Evolutionary conservation across 2,329 filamentous ascomycete genomes (phyloP).

Genomic region (Aspergillus fumigatiaffinis): DNA sequence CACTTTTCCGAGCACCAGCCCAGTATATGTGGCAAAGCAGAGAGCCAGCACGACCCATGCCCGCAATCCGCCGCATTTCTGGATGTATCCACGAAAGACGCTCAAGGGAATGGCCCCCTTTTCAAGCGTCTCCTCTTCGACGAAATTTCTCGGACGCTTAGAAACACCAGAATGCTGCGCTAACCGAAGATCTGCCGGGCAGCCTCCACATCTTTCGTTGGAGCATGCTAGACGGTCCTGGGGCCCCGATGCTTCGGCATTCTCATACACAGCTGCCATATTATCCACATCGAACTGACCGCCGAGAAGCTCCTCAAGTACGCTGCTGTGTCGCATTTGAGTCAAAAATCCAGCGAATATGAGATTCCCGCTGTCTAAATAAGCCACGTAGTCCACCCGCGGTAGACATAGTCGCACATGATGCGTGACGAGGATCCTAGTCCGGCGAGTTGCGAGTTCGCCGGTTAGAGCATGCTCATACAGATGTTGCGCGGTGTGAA

Average conservation of each 20-base stretch:
- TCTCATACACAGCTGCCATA: neutral
- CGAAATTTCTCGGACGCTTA: neutral
- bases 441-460: slow-evolving; percentile 62
- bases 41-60: neutral
- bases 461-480: slow-evolving; percentile 71
- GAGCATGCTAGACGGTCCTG: neutral
- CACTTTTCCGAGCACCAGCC: neutral
- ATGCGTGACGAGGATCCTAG: slow-evolving; percentile 73
- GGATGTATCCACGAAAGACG: neutral
- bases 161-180: neutral
- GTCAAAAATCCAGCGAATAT: neutral
- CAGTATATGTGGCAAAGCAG: neutral
- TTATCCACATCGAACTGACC: neutral
- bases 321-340: neutral
- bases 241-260: neutral
- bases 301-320: neutral
- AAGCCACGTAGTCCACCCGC: neutral
- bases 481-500: slow-evolving; percentile 71
- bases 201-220: neutral
- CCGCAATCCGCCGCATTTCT: neutral
- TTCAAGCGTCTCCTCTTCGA: neutral
- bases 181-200: neutral
- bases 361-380: neutral
- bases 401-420: slow-evolving; percentile 47
- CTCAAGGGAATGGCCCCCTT: neutral